Evolutionary conservation across 2,329 filamentous ascomycete genomes (phyloP).

Genomic region (Dactylonectria macrodidyma): DNA sequence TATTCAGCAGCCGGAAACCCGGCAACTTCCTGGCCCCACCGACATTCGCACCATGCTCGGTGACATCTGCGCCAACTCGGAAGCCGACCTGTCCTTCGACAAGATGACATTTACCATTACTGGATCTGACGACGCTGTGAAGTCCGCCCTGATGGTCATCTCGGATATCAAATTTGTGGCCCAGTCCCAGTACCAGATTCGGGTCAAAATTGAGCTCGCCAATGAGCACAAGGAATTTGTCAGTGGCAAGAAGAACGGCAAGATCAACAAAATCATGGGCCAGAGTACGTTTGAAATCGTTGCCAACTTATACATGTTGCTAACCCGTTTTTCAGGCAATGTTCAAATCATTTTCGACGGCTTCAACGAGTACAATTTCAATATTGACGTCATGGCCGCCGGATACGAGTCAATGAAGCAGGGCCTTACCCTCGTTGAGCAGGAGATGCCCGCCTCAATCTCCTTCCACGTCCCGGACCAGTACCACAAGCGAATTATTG

Average conservation of each 20-base stretch:
- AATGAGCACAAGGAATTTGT: conserved; percentile 99
- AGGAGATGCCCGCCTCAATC: conserved; percentile 99
- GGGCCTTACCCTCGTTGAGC: conserved; percentile 92
- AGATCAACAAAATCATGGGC: conserved; percentile 99
- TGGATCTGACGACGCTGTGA: conserved; percentile 96
- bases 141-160: conserved; percentile 94
- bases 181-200: conserved; percentile 90
- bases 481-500: conserved; percentile 99
- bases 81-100: conserved; percentile 94
- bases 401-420: conserved; percentile 96
- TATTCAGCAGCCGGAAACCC: conserved; percentile 83
- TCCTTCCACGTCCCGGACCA: conserved; percentile 99
- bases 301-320: conserved; percentile 23
- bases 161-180: conserved; percentile 92
- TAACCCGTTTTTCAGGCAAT: conserved; percentile 70
- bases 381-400: conserved; percentile 95
- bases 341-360: conserved; percentile 99
- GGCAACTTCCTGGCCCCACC: conserved; percentile 72
- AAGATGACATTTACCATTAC: conserved; percentile 95
- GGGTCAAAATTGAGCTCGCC: conserved; percentile 98
- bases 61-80: conserved; percentile 96
- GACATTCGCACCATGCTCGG: conserved; percentile 93
- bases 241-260: conserved; percentile 99
- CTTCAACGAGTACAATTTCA: conserved; percentile 99
- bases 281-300: conserved; percentile 72